phyloP scores from a whole-genome alignment of 352 stramenopile species.

The Pythium folliculosum region DNA sequence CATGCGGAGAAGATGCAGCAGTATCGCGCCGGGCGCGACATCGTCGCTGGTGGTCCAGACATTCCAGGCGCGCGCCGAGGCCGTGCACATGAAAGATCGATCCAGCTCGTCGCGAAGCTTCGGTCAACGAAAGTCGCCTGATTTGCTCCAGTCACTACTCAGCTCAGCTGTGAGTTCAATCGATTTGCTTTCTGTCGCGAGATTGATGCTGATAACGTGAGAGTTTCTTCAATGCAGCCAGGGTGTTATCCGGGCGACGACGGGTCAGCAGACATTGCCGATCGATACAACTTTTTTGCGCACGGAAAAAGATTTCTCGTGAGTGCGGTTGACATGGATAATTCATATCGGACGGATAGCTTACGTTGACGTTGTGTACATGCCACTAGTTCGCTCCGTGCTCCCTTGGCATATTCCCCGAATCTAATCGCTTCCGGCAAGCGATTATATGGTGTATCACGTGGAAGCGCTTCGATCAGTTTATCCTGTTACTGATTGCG shows the following conservation, averaged over 20 bases:
- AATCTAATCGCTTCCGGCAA: slow-evolving; percentile 56
- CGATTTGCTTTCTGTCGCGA: not conserved
- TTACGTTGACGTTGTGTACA: not conserved
- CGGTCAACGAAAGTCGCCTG: slow-evolving; percentile 3
- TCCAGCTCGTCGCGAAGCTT: slow-evolving; percentile 14
- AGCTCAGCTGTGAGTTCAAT: slow-evolving; percentile 31
- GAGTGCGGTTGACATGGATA: not conserved
- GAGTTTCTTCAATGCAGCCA: slow-evolving; percentile 32
- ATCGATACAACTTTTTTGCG: slow-evolving; percentile 68
- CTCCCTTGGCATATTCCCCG: slow-evolving; percentile 50
- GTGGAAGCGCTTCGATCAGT: slow-evolving; percentile 77
- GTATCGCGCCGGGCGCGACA: slow-evolving; percentile 12
- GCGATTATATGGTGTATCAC: slow-evolving; percentile 67
- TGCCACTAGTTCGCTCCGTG: slow-evolving; percentile 51
- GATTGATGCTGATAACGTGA: not conserved
- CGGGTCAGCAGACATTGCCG: slow-evolving; percentile 45
- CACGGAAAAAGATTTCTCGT: slow-evolving; percentile 64
- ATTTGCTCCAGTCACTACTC: slow-evolving; percentile 38
- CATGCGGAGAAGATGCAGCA: slow-evolving; percentile 15
- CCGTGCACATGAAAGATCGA: slow-evolving; percentile 12
- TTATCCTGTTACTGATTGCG: slow-evolving; percentile 85
- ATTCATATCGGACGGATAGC: not conserved
- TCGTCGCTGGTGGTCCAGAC: slow-evolving; percentile 27
- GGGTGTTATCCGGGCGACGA: slow-evolving; percentile 57
- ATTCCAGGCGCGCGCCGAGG: slow-evolving; percentile 24